These are phyloP conservation scores for Houttuynia cordata DNA, from an alignment of 164 flowering plant species.

Conservation along the genomic window DNA sequence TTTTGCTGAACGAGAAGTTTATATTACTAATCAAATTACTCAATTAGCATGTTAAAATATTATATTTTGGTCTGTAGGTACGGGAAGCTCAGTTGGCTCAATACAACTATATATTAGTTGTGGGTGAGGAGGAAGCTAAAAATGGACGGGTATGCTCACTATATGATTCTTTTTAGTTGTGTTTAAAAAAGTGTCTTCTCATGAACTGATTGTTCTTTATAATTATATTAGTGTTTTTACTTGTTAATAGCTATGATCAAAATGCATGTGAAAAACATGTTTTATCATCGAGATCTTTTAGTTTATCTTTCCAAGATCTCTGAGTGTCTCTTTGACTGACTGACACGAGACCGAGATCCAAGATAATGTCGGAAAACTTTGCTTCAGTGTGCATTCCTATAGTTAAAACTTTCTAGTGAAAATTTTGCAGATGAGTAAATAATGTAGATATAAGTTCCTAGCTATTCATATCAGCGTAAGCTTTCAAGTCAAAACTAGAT, in stretches of 20 bases:
- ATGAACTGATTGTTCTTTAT: neutral
- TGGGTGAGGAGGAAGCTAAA: slow-evolving; percentile 80
- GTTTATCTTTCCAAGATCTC: too few species aligned
- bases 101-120: slow-evolving; percentile 89
- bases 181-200: neutral
- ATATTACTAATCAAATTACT: neutral
- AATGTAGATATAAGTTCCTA: too few species aligned
- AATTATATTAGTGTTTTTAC: neutral
- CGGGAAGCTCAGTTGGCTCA: slow-evolving; percentile 96
- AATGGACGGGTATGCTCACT: slow-evolving; percentile 46
- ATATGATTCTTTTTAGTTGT: slow-evolving; percentile 4
- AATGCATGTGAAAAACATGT: neutral
- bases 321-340: too few species aligned
- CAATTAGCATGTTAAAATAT: neutral
- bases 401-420: too few species aligned
- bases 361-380: too few species aligned
- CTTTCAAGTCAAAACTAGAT: too few species aligned
- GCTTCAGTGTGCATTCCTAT: too few species aligned
- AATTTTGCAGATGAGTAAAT: too few species aligned
- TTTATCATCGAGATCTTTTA: neutral
- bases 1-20: neutral
- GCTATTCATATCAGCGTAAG: too few species aligned
- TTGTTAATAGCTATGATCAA: too few species aligned
- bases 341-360: too few species aligned
- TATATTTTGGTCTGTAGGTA: slow-evolving; percentile 30